Percentiles rank a stretch among this genome's conserved stretches.
Evolutionary conservation across 768 basidiomycete species (phyloP).

Genomic region (Filobasidium floriforme): DNA sequence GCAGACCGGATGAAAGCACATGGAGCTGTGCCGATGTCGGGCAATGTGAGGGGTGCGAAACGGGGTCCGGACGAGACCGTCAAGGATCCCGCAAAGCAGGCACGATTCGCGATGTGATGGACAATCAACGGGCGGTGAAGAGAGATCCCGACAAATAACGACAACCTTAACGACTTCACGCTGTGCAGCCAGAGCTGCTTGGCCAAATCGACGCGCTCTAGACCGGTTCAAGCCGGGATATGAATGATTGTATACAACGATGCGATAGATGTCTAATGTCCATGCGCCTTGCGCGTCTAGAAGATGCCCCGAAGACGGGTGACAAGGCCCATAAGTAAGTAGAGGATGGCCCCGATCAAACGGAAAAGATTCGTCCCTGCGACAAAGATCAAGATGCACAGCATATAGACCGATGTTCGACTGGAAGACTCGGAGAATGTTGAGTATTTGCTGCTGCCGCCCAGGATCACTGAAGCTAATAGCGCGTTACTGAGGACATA

Average conservation of each 20-base stretch:
- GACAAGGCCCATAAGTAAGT: slow-evolving; percentile 30
- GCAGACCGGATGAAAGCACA: slow-evolving; percentile 7
- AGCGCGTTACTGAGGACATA: slow-evolving; percentile 44
- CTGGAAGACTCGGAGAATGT: slow-evolving; percentile 31
- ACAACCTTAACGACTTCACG: not conserved
- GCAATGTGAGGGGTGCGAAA: slow-evolving; percentile 8
- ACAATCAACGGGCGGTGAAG: not conserved
- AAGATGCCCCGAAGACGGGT: not conserved
- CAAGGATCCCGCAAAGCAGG: slow-evolving; percentile 14
- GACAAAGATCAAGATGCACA: slow-evolving; percentile 41
- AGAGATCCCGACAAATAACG: not conserved
- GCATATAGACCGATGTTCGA: slow-evolving; percentile 40
- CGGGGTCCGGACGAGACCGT: slow-evolving; percentile 4
- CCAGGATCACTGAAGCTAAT: slow-evolving; percentile 41
- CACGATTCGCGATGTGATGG: slow-evolving; percentile 10
- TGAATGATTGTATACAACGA: no score
- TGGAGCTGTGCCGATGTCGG: not conserved
- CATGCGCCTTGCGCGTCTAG: not conserved
- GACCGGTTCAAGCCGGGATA: no score
- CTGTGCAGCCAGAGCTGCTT: not conserved
- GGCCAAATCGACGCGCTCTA: not conserved
- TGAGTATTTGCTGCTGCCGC: slow-evolving; percentile 26
- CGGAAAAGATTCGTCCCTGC: slow-evolving; percentile 49
- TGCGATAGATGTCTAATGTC: no score
- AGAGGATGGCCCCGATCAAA: slow-evolving; percentile 57